A percentile compares a stretch with the other conserved stretches of the same genome.
Conservation (phyloP, 2,329 filamentous ascomycete species). For the Macrophomina phaseolina region DNA sequence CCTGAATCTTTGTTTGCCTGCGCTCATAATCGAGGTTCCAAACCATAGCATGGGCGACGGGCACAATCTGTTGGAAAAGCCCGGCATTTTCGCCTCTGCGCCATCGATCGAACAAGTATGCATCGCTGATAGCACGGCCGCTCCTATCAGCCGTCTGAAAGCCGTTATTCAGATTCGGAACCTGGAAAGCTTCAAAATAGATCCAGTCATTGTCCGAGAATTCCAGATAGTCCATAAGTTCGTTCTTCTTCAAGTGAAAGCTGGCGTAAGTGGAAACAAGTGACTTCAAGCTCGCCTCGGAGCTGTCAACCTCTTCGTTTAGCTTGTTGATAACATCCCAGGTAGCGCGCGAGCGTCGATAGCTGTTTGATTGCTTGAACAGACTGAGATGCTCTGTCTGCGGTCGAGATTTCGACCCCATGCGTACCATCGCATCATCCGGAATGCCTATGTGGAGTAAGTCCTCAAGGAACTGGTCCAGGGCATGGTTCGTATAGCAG, state of each 20-base stretch:
- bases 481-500: constrained; percentile 67
- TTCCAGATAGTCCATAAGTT: constrained; percentile 55
- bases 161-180: constrained; percentile 54
- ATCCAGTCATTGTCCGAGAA: constrained; percentile 58
- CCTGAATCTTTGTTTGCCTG: constrained; percentile 43
- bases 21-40: constrained; percentile 58
- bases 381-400: constrained; percentile 58
- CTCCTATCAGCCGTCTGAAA: constrained; percentile 55
- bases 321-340: constrained; percentile 53
- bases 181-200: constrained; percentile 63
- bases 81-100: constrained; percentile 53
- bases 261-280: background rate
- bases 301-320: constrained; percentile 46
- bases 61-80: constrained; percentile 43
- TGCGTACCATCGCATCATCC: constrained; percentile 58
- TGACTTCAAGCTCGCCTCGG: constrained; percentile 20
- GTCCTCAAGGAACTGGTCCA: constrained; percentile 63
- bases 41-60: constrained; percentile 42
- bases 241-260: constrained; percentile 5
- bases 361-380: constrained; percentile 42
- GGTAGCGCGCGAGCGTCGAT: constrained; percentile 37
- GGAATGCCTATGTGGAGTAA: constrained; percentile 65
- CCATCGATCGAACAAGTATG: constrained; percentile 65
- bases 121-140: constrained; percentile 51
- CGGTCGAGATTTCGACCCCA: constrained; percentile 62